Evolutionary conservation across 371 early-diverging fungal species (phyloP), one percentile per base, ranked within the genome.

Genomic region (Mucor saturninus): DNA sequence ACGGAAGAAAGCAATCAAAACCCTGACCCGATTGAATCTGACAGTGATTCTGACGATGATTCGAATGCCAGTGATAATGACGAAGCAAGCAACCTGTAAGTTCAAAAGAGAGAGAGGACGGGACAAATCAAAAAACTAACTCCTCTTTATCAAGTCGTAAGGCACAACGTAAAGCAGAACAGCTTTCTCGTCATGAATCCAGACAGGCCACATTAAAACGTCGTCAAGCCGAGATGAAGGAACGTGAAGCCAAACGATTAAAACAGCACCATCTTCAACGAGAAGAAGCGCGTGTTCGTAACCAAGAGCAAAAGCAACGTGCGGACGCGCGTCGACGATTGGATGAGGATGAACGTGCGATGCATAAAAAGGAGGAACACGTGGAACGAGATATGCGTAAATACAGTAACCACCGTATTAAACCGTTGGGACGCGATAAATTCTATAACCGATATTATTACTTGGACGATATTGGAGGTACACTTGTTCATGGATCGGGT

Each of bases 361-460:
- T 85, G 49, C 74, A 74, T 53, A 74, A 63, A 59, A 82, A 74
- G 68, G 81, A 80, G 30, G 89, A 89, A 21, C 84, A 83, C 49
- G 71, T 91, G 2, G 90, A 91, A 65, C 80, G 86, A 21, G 88
- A 89, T 54, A 67, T 86, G 62, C 86, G 85, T 30, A 80, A 86
- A 53, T 85, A 72, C 56, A 80, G 71, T n/a, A 84, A 84, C 2
- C 83, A 86, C 11, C 88, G 95, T 2, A 73, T 93, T 50, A 78
- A 73, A 46, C 90, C 93, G 0, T 65, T 96, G n/a, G 97, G 95
- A 15, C 72, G 75, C 28, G 97, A 96, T 75, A 88, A 95, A 11
- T 95, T 84, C 73, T 86, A 76, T 51, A 93, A 91, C 69, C 83
- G 88, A 14, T 95, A 96, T 72, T 95, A 91, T 81, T 95, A 89